Base-by-base conservation (phyloP, 306 rosid species). In the Cicer bijugum region DNA sequence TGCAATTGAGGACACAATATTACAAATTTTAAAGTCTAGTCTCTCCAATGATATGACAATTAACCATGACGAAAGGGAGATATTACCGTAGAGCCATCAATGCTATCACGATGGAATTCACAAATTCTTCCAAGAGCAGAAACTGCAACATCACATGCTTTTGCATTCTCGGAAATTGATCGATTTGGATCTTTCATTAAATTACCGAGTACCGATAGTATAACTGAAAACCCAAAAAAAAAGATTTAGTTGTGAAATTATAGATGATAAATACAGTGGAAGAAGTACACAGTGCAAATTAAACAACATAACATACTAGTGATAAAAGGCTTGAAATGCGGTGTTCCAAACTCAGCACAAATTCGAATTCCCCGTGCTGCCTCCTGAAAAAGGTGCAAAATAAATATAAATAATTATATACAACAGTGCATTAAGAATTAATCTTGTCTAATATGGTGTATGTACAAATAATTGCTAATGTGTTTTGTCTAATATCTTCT, bases 111-210 rank as follows among this genome's bases (percentile, higher is more conserved):
- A 62, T 81, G 77, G 71, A 67, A 81, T 58, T 74, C 78, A 58
- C 83, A 84, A 39, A 84, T 84, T 81, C 88, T 84, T 81, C 88
- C 85, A 0, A 84, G 17, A 84, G 63, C 81, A 37, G 88, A 84
- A 75, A 84, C 79, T 37, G 85, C 83, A 74, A 81, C 40, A 23
- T 84, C 85, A 12, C 15, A 20, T 45, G 60, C 87, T 74, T 77
- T 78, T 50, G 72, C 74, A 51, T 81, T 58, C 69, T 75, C 79
- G 23, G 68, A 14, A 73, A 52, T 35, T 1, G 58, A 51, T 44
- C 12, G 76, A 75, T 45, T 78, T 16, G 66, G 40, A 23, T 75
- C 50, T 55, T 78, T 74, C 35, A 75, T 57, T 59, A 84, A 37
- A 66, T 20, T 51, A 48, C 9, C 8, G 45, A 81, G 81, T 74